Evolutionary conservation across 371 early-diverging fungal species (phyloP), one percentile per base, ranked within the genome.

Genomic region (Syncephalis plumigaleata): DNA sequence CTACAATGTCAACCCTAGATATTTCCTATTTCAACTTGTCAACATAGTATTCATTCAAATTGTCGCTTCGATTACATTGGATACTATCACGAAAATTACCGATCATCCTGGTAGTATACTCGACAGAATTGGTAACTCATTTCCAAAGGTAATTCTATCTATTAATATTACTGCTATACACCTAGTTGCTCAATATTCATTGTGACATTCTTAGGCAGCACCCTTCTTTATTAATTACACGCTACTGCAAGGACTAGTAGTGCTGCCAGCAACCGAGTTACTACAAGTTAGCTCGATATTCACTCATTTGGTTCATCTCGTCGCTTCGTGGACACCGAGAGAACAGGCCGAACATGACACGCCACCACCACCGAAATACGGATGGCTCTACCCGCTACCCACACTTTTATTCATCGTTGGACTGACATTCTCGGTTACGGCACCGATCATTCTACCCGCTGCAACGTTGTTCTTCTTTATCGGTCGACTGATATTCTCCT

Each of bases 381-480:
- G 77, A 23, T 71, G 68, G 57, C 71, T 71, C 17, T 79, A 79
- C 48, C 77, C 80, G 11, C 61, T 69, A 7, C 80, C 77, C 27
- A 68, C 82, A 20, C 68, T 87, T 22, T 66, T 89, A 42, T 87
- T 84, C 56, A 71, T 76, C 18, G 73, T 86, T 4, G 72, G 81
- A 21, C 47, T 86, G 52, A 69, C 77, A 4, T 89, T 87, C 64
- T 77, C 81, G n/a, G 77, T 76, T 21, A 81, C 86, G 13, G 67
- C 79, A n/a, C 87, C 89, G 2, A 60, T 85, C 9, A 80, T 85
- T 42, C 59, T 84, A 20, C 67, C 79, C 0, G 80, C 85, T 53
- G 81, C 81, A 11, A 67, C 77, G 8, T 56, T 82, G n/a, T 87
- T 79, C 58, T 89, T 70, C 54, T 61, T 67, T 27, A 58, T 83